These are phyloP conservation scores for Exophiala sideris DNA, from an alignment of 2,329 filamentous ascomycete genomes.

Conservation along the genomic window DNA sequence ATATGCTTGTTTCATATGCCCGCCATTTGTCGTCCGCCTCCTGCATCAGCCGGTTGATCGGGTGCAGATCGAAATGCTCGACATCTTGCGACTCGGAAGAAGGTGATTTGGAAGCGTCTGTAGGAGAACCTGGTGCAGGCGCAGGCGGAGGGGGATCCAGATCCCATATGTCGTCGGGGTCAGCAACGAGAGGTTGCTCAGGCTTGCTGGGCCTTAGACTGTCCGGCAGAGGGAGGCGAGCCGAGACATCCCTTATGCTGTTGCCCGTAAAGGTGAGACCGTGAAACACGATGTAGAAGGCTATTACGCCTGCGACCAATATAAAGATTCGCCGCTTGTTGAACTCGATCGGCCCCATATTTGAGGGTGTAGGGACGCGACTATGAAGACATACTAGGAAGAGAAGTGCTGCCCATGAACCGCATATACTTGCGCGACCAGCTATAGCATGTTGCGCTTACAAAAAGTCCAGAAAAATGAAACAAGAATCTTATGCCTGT, in stretches of 20 bases:
- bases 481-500: neutral
- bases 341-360: constrained; percentile 28
- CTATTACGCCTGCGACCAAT: constrained; percentile 23
- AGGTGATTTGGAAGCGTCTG: neutral
- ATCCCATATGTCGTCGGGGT: constrained; percentile 22
- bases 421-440: neutral
- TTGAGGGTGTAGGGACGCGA: neutral
- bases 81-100: constrained; percentile 6
- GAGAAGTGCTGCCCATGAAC: neutral
- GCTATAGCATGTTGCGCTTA: neutral
- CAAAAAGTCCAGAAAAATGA: neutral
- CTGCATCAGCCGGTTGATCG: constrained; percentile 35
- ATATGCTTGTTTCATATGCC: constrained; percentile 33
- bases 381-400: neutral
- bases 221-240: constrained; percentile 17
- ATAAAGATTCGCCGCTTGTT: constrained; percentile 29
- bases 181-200: constrained; percentile 9
- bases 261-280: constrained; percentile 15
- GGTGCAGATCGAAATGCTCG: constrained; percentile 31
- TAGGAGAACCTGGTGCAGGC: neutral
- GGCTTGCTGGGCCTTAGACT: constrained; percentile 14
- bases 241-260: constrained; percentile 9
- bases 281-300: constrained; percentile 26
- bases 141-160: constrained; percentile 6
- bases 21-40: constrained; percentile 36